A percentile compares a stretch with the other conserved stretches of the same genome.
Conservation (phyloP, 2,329 filamentous ascomycete species). For the Fusarium sp. region DNA sequence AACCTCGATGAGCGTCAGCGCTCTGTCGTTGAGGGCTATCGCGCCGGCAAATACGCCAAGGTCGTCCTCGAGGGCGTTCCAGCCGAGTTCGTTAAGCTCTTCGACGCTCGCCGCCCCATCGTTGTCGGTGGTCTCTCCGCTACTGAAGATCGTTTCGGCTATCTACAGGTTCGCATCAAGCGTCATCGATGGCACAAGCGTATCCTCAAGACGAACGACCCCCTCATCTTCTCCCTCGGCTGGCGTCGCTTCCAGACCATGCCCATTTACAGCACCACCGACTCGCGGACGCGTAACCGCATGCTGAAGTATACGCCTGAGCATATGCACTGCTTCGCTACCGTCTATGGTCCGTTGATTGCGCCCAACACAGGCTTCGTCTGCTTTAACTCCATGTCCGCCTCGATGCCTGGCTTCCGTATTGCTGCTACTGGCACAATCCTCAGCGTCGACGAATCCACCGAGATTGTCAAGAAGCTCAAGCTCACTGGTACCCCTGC, state of each 20-base stretch:
- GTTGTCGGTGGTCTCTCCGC: conserved; percentile 91
- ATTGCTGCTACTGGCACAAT: conserved; percentile 95
- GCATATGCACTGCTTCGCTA: conserved; percentile 98
- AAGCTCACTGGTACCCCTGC: conserved; percentile 93
- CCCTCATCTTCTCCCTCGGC: conserved; percentile 94
- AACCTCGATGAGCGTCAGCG: conserved; percentile 86
- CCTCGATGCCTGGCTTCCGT: conserved; percentile 88
- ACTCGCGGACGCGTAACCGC: conserved; percentile 91
- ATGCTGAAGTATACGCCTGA: conserved; percentile 99
- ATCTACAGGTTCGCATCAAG: conserved; percentile 96
- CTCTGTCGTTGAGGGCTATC: conserved; percentile 86
- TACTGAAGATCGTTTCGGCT: conserved; percentile 96
- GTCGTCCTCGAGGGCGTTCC: conserved; percentile 91
- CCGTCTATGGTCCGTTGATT: conserved; percentile 93
- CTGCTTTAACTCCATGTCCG: conserved; percentile 89
- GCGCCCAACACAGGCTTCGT: conserved; percentile 97
- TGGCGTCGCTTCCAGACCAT: conserved; percentile 95
- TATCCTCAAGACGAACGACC: conserved; percentile 98
- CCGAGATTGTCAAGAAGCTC: conserved; percentile 99
- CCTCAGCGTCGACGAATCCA: conserved; percentile 91
- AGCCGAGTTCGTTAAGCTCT: conserved; percentile 86
- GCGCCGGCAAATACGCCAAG: conserved; percentile 91
- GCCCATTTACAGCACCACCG: conserved; percentile 94
- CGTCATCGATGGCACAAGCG: conserved; percentile 99
- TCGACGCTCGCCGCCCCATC: conserved; percentile 84